phyloP scores from a whole-genome alignment of 1,284 basidiomycete species.

The Bjerkandera adusta region DNA sequence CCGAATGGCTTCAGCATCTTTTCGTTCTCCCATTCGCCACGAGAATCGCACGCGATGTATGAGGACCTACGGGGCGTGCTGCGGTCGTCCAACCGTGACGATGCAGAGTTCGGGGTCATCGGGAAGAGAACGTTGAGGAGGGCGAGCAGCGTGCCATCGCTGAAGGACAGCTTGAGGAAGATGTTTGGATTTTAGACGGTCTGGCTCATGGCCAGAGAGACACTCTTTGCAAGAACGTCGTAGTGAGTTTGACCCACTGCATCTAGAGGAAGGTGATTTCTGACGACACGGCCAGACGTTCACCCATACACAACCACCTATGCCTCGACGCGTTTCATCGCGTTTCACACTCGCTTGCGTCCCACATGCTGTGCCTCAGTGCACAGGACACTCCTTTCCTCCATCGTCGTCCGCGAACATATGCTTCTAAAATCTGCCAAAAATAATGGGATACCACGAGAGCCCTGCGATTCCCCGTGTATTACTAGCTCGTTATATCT shows the following conservation, averaged over 20 bases:
- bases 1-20: slow-evolving; percentile 27
- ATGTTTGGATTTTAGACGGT: slow-evolving; percentile 20
- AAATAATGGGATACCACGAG: neutral
- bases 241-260: no score
- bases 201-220: no score
- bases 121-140: slow-evolving; percentile 11
- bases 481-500: neutral
- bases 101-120: neutral
- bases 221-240: no score
- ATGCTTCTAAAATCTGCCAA: no score
- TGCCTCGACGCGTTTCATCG: neutral
- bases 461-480: neutral
- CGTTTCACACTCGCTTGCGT: neutral
- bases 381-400: no score
- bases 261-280: no score
- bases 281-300: no score
- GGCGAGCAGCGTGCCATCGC: slow-evolving; percentile 18
- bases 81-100: slow-evolving; percentile 15
- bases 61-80: slow-evolving; percentile 24
- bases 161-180: slow-evolving; percentile 23
- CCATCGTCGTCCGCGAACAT: no score
- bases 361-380: neutral
- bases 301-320: no score
- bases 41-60: slow-evolving; percentile 25
- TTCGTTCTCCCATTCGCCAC: slow-evolving; percentile 23